Base-by-base conservation (phyloP, 768 basidiomycete species). In the Cyclocybe cylindracea region DNA sequence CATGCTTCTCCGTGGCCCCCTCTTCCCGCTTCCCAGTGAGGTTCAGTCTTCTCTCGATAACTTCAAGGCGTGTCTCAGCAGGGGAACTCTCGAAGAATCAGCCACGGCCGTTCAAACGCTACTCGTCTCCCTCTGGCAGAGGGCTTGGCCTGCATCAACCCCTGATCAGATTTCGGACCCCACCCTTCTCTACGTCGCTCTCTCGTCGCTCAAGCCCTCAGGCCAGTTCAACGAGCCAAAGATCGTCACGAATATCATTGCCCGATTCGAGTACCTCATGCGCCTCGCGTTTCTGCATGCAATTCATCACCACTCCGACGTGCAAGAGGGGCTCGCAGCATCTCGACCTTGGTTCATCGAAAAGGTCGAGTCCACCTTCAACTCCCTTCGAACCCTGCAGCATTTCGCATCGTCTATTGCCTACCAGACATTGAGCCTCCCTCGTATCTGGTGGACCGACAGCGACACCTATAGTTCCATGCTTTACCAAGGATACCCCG, bases 371-470 rank as follows among this genome's bases (percentile, higher is more conserved):
- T 46, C 56, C 0, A 61, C 60, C 2, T 66, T 63, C 52, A 54
- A 58, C 48, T 32, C 44, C 2, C 14, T 66, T 5, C 38, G 50
- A 5, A 48, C 48, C 10, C 37, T 61, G 6, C 61, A n/a, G n/a
- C n/a, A n/a, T n/a, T n/a, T n/a, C n/a, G n/a, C n/a, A n/a, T n/a
- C n/a, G n/a, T n/a, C n/a, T 9, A 48, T 63, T 13, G 60, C 54
- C 0, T 58, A 49, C 31, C 14, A 14, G 13, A 52, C 54, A 9
- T 45, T 56, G 39, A 24, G 51, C 0, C 43, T 60, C 5, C 62
- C 65, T 0, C 24, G 14, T 5, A 41, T 63, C 11, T 56, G 44
- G 36, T 66, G 65, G 65, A 11, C 50, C 2, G 60, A 65, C 37
- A 47, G 49, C 3, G 49, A 56, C 8, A 35, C 39, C 4, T 62